Evolutionary conservation across 345 rosid genomes (phyloP).

Genomic region (Streptanthus diversifolius): DNA sequence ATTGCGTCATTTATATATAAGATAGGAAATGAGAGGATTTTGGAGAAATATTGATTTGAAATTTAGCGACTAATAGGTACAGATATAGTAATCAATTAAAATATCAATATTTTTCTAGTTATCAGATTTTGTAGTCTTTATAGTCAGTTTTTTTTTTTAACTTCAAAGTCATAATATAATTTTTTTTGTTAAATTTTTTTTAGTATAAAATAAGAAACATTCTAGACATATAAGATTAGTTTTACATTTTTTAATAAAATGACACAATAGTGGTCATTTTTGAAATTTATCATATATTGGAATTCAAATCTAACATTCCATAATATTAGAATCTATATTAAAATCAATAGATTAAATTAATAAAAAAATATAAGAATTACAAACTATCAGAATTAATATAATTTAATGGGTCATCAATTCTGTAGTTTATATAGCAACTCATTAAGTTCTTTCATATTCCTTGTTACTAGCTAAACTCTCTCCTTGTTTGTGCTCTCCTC

Average conservation of each 20-base stretch:
- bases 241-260: not conserved
- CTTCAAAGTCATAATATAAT: not conserved
- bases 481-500: conserved; percentile 25
- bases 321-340: too few relatives aligned
- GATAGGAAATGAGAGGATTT: not conserved
- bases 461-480: conserved; percentile 26
- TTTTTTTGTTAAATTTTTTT: not conserved
- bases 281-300: too few relatives aligned
- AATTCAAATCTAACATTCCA: too few relatives aligned
- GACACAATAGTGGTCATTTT: too few relatives aligned
- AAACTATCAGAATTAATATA: not conserved
- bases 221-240: not conserved
- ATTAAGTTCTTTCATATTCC: conserved; percentile 14
- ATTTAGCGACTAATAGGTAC: conserved; percentile 19
- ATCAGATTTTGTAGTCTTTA: conserved; percentile 12
- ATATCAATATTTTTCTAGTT: conserved; percentile 3
- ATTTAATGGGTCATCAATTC: conserved; percentile 30
- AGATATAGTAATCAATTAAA: conserved; percentile 12
- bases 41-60: conserved; percentile 14
- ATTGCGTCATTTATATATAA: not conserved
- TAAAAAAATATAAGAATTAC: too few relatives aligned
- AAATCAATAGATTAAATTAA: too few relatives aligned
- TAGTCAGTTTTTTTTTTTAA: not conserved
- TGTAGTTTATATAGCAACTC: conserved; percentile 27
- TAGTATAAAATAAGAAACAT: not conserved